Evolutionary conservation across 148 eudicot genomes (phyloP), one percentile per base, ranked within the genome.

Genomic region (Fagopyrum homotropicum): DNA sequence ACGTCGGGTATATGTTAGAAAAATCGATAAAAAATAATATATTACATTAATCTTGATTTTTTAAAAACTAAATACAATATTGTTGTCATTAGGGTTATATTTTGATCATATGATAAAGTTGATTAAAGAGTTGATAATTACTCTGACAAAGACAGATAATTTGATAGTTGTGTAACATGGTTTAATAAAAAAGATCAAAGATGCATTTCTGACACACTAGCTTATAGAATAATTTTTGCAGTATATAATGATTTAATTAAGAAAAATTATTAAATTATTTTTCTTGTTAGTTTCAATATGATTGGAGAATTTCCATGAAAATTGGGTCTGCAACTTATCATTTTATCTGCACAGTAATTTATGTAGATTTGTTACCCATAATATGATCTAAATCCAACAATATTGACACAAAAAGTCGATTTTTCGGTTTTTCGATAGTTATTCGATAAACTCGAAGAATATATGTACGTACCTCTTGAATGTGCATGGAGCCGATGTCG

Each of bases 401-500:
- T 11, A 52, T 12, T 52, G 3, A 12, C 16, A 12, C 1, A 4
- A 52, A 14, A 52, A 52, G 14, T 14, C 4, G 15, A 35, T 52
- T 14, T 12, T 52, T 52, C 9, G 40, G 40, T 35, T 35, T 35
- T 35, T 35, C 40, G 26, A 35, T 35, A 35, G 2, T 35, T 35
- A 35, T 0, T 35, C 1, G 40, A 35, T 35, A 35, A 35, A 35
- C 40, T 15, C n/a, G 19, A 52, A 15, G n/a, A 12, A 6, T 52
- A 14, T 52, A 5, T 12, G 57, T 43, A 64, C n/a, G 2, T 80
- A 95, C 99, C 99, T 88, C 80, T 84, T 79, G 83, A 14, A 95
- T 90, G 52, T 95, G 97, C 99, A 95, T 95, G 1, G 99, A 89
- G 72, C 99, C 99, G 49, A 95, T 64, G 63, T 92, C 97, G 5